A percentile compares a stretch with the other conserved stretches of the same genome.
Evolutionary conservation across 2,329 filamentous ascomycete species (phyloP).

Genomic region (Cordyceps cateniannulata): DNA sequence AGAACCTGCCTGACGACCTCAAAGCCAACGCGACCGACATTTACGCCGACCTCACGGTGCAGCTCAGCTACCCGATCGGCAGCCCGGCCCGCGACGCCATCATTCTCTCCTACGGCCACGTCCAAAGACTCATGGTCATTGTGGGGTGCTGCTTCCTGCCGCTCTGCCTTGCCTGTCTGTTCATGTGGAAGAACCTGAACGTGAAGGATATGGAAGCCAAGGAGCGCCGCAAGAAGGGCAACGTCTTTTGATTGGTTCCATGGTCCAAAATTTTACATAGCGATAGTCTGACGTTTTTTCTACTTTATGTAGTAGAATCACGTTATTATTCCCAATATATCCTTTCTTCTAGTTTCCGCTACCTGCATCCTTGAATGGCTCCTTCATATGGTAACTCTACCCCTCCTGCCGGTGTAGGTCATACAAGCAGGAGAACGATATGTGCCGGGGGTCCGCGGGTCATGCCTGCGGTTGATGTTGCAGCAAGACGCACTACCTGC

Average conservation of each 20-base stretch:
- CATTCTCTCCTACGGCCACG: slow-evolving; percentile 45
- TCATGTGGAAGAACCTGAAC: slow-evolving; percentile 35
- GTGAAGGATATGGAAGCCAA: slow-evolving; percentile 30
- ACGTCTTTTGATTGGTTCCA: slow-evolving; percentile 21
- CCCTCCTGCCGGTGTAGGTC: no score
- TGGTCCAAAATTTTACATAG: no score
- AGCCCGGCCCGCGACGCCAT: slow-evolving; percentile 47
- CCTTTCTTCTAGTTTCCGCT: no score
- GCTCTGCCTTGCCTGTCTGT: slow-evolving; percentile 27
- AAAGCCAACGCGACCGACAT: slow-evolving; percentile 30
- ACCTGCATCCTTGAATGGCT: no score
- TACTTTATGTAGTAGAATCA: no score
- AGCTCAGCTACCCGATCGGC: slow-evolving; percentile 43
- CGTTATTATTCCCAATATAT: no score
- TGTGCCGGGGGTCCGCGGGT: no score
- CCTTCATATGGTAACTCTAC: no score
- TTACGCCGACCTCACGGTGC: slow-evolving; percentile 44
- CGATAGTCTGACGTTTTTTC: neutral
- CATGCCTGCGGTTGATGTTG: neutral
- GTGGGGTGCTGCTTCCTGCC: slow-evolving; percentile 32
- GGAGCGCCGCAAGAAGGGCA: slow-evolving; percentile 28
- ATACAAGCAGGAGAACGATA: no score
- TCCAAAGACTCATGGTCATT: slow-evolving; percentile 35
- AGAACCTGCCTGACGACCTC: slow-evolving; percentile 36
- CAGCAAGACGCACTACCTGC: neutral